Evolutionary conservation across 805 yeast species (phyloP).

Genomic region (Kodamaea restingae): DNA sequence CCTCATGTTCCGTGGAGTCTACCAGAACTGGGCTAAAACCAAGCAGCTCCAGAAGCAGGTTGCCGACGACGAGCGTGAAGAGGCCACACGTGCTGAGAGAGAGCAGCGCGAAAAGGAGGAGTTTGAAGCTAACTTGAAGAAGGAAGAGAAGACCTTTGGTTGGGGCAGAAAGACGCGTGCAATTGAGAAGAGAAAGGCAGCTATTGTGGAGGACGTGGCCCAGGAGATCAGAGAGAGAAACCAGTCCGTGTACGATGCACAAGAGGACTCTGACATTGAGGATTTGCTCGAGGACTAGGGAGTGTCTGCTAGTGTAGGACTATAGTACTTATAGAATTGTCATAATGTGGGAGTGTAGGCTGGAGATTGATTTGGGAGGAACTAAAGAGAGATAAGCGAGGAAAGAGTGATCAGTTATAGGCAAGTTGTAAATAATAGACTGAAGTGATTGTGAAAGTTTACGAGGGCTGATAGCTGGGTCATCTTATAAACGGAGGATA

Average conservation of each 20-base stretch:
- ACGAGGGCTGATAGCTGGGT: no score
- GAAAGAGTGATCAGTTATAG: no score
- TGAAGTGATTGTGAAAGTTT: no score
- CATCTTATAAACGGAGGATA: no score
- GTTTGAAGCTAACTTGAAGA: constrained; percentile 22
- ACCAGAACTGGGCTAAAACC: constrained; percentile 52
- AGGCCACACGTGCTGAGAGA: constrained; percentile 31
- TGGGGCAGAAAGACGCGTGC: constrained; percentile 78
- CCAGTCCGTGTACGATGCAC: constrained; percentile 45
- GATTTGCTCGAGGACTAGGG: constrained; percentile 56
- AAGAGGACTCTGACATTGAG: constrained; percentile 65
- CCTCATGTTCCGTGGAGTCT: constrained; percentile 52
- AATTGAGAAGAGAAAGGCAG: constrained; percentile 52
- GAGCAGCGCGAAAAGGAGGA: constrained; percentile 36
- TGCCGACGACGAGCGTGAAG: constrained; percentile 43
- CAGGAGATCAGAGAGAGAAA: constrained; percentile 36
- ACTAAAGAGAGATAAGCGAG: no score
- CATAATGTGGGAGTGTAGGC: no score
- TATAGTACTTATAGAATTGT: no score
- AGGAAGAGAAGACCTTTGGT: constrained; percentile 55
- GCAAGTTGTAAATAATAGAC: no score
- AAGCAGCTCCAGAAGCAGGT: constrained; percentile 49
- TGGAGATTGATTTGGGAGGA: no score
- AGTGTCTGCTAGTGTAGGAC: no score
- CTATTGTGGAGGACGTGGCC: constrained; percentile 46